Evolutionary conservation across 2,329 filamentous ascomycete species (phyloP).

Genomic region (Calcarisporium arbuscula): DNA sequence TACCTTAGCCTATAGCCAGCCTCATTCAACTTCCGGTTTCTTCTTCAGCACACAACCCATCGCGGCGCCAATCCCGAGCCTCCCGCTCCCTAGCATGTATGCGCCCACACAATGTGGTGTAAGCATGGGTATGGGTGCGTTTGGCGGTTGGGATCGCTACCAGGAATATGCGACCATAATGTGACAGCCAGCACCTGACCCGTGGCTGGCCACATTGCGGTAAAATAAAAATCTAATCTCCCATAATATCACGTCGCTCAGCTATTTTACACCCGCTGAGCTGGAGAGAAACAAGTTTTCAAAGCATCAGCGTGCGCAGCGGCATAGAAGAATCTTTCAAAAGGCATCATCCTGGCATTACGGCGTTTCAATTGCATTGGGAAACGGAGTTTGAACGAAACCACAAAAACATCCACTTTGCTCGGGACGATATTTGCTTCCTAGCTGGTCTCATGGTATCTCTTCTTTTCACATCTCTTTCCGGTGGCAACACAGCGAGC

Average conservation of each 20-base stretch:
- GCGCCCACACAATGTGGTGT: constrained; percentile 73
- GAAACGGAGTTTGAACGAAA: constrained; percentile 32
- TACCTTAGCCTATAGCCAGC: constrained; percentile 67
- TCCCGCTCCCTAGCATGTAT: constrained; percentile 83
- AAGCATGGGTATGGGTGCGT: constrained; percentile 59
- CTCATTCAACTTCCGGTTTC: constrained; percentile 64
- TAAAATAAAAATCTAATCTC: too few relatives aligned
- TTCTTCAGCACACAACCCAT: constrained; percentile 78
- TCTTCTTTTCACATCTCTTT: constrained; percentile 31
- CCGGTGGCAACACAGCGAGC: constrained; percentile 41
- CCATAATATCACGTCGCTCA: too few relatives aligned
- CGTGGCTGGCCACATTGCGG: too few relatives aligned
- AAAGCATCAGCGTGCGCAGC: constrained; percentile 26
- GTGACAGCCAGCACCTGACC: constrained; percentile 58
- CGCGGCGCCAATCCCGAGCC: constrained; percentile 64
- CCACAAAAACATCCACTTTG: constrained; percentile 30
- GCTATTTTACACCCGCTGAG: too few relatives aligned
- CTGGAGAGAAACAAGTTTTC: too few relatives aligned
- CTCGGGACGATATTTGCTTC: constrained; percentile 18
- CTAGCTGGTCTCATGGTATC: constrained; percentile 14
- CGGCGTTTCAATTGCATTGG: constrained; percentile 38
- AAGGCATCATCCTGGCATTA: constrained; percentile 26
- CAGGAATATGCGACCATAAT: constrained; percentile 83
- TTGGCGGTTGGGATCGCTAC: constrained; percentile 66
- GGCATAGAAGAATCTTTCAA: constrained; percentile 30